These are phyloP conservation scores for Citrus trifoliata DNA, from an alignment of 345 rosid genomes.

Conservation along the genomic window DNA sequence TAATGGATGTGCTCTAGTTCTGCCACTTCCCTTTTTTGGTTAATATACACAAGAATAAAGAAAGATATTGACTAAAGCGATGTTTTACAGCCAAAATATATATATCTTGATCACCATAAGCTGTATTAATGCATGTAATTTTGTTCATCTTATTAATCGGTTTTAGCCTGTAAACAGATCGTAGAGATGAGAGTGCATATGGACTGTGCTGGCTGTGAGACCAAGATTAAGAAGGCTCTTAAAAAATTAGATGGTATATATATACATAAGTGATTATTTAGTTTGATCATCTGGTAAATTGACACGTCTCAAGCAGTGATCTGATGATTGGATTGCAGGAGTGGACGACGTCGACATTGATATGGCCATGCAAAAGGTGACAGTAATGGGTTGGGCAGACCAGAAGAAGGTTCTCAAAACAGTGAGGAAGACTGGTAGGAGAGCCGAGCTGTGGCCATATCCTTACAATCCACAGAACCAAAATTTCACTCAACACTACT, in stretches of 20 bases:
- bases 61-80: not conserved
- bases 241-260: conserved; percentile 54
- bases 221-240: conserved; percentile 56
- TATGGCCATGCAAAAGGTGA: conserved; percentile 63
- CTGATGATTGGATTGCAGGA: conserved; percentile 37
- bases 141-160: not conserved
- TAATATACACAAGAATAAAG: not conserved
- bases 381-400: conserved; percentile 68
- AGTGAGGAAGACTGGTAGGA: conserved; percentile 53
- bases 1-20: not conserved
- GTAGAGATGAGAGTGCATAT: conserved; percentile 66
- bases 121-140: not conserved
- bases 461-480: conserved; percentile 56
- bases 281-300: no score
- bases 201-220: conserved; percentile 73
- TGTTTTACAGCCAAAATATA: no score
- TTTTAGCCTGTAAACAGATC: conserved; percentile 34
- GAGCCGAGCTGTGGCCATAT: conserved; percentile 65
- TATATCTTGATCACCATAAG: not conserved
- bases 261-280: not conserved
- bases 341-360: conserved; percentile 62
- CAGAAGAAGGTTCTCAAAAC: conserved; percentile 58
- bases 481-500: conserved; percentile 24
- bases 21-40: not conserved
- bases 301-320: not conserved